A percentile compares a stretch with the other conserved stretches of the same genome.
phyloP scores from a whole-genome alignment of 768 basidiomycete species.

The Trametes maxima region DNA sequence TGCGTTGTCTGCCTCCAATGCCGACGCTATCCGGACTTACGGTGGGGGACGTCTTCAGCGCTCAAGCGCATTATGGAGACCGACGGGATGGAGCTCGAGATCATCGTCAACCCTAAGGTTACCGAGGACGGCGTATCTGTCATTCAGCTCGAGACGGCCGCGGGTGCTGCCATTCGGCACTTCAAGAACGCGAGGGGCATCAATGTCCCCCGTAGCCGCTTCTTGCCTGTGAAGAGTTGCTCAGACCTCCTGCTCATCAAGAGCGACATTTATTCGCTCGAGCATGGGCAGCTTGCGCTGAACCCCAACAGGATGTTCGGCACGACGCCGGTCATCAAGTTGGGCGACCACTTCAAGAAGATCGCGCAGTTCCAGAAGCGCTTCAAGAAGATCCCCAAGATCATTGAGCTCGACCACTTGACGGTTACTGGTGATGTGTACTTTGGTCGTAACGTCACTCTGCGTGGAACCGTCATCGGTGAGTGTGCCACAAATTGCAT shows the following conservation, averaged over 20 bases:
- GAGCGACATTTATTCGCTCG: conserved; percentile 88
- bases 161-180: conserved; percentile 93
- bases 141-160: conserved; percentile 58
- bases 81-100: conserved; percentile 88
- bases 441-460: conserved; percentile 84
- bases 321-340: conserved; percentile 91
- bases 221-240: conserved; percentile 90
- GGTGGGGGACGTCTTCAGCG: conserved; percentile 44
- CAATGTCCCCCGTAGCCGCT: conserved; percentile 92
- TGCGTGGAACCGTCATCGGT: conserved; percentile 84
- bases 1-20: conserved; percentile 30
- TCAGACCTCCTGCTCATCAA: conserved; percentile 89
- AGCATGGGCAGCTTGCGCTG: conserved; percentile 87
- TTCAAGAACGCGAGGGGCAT: conserved; percentile 91
- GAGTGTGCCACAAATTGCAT: too few relatives aligned
- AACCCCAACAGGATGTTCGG: conserved; percentile 82
- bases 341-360: conserved; percentile 98
- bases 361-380: conserved; percentile 91
- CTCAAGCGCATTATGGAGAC: conserved; percentile 89
- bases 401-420: conserved; percentile 91
- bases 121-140: conserved; percentile 86
- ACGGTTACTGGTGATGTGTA: conserved; percentile 91
- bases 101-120: conserved; percentile 91
- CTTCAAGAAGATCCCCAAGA: conserved; percentile 92
- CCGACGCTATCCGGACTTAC: background rate